A percentile compares a stretch with the other conserved stretches of the same genome.
Conservation (phyloP, 306 rosid species). For the Vachellia pachyceras region DNA sequence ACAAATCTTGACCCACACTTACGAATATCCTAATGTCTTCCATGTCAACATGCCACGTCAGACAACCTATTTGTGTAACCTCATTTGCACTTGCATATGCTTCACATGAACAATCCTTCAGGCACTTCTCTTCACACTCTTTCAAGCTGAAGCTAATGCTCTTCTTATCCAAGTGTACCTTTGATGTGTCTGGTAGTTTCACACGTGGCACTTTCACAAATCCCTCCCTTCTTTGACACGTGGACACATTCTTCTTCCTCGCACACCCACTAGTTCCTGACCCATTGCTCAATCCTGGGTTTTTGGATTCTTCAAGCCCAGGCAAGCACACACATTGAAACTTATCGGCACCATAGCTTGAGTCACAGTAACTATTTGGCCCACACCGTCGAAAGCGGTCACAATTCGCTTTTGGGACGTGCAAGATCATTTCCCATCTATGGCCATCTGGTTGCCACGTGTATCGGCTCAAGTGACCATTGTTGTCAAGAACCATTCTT, state of each 20-base stretch:
- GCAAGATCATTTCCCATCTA: neutral
- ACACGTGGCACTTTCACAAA: conserved; percentile 39
- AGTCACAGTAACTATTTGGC: conserved; percentile 45
- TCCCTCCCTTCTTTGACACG: neutral
- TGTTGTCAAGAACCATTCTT: neutral
- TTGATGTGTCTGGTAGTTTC: conserved; percentile 46
- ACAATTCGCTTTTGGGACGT: conserved; percentile 37
- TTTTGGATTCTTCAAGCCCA: conserved; percentile 43
- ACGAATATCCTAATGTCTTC: neutral
- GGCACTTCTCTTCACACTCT: neutral
- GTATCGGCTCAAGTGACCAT: neutral
- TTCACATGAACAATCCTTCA: neutral
- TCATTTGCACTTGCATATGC: neutral
- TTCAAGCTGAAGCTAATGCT: neutral
- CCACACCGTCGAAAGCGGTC: conserved; percentile 44
- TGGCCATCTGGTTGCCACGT: neutral
- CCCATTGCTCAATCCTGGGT: conserved; percentile 47
- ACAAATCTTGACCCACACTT: neutral
- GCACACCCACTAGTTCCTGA: conserved; percentile 73
- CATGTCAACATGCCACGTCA: neutral
- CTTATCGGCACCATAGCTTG: conserved; percentile 28
- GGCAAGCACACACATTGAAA: conserved; percentile 49
- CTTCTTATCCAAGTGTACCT: neutral
- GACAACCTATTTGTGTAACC: neutral
- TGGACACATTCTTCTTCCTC: neutral